A percentile compares a stretch with the other conserved stretches of the same genome.
phyloP scores from a whole-genome alignment of 345 rosid genomes.

The Arabis hirsuta region DNA sequence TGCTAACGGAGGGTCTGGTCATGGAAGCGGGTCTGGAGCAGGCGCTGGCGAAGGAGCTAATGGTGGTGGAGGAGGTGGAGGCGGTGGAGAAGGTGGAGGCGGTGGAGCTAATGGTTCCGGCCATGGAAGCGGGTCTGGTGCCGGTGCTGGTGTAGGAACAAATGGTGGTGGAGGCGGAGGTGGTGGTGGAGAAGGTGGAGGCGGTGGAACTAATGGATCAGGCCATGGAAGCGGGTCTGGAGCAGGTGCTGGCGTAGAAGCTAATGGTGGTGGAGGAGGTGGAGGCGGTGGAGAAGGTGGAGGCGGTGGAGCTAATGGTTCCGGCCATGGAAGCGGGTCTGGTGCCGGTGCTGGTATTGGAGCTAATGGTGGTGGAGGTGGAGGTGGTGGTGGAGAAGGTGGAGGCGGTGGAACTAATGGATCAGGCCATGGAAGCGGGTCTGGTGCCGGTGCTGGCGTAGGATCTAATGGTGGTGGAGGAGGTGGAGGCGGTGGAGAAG shows the following conservation, averaged over 20 bases:
- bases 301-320: conserved; percentile 36
- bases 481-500: conserved; percentile 37
- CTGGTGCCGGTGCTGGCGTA: conserved; percentile 34
- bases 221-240: conserved; percentile 48
- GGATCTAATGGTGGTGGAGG: conserved; percentile 39
- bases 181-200: background rate
- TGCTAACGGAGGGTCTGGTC: conserved; percentile 17
- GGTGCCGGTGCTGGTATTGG: conserved; percentile 37
- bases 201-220: conserved; percentile 10
- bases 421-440: conserved; percentile 26
- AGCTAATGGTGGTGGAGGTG: conserved; percentile 33
- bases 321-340: conserved; percentile 45
- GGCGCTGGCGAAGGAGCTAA: conserved; percentile 29
- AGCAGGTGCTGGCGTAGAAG: conserved; percentile 30
- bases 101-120: conserved; percentile 33
- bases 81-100: conserved; percentile 18
- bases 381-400: conserved; percentile 40
- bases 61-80: conserved; percentile 32
- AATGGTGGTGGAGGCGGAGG: conserved; percentile 33
- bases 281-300: conserved; percentile 40
- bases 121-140: conserved; percentile 38
- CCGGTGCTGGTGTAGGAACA: conserved; percentile 4
- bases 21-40: conserved; percentile 30
- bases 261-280: conserved; percentile 34
- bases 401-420: conserved; percentile 35